phyloP scores from a whole-genome alignment of 2,329 filamentous ascomycete species.

The Tolypocladium pustulatum region DNA sequence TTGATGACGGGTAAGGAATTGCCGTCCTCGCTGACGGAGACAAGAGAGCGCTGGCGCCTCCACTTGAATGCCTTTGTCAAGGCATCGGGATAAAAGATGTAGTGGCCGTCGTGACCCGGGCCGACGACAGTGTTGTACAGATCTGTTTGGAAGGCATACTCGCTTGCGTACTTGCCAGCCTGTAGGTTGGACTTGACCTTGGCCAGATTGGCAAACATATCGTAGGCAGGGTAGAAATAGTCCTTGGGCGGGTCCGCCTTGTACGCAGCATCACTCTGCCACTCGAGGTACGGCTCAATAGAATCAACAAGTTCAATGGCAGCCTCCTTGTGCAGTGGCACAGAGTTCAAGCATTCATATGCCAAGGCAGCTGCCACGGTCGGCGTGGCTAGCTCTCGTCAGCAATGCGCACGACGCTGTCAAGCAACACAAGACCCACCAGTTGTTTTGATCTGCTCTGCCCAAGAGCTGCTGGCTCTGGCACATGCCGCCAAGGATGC shows the following conservation, averaged over 20 bases:
- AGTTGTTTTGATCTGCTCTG: constrained; percentile 2
- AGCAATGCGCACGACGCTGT: neutral
- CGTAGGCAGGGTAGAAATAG: constrained; percentile 37
- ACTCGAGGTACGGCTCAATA: constrained; percentile 31
- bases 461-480: constrained; percentile 5
- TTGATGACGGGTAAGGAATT: constrained; percentile 10
- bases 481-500: constrained; percentile 5
- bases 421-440: neutral
- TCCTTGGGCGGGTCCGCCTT: constrained; percentile 39
- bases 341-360: constrained; percentile 25
- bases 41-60: constrained; percentile 21
- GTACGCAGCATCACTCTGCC: constrained; percentile 36
- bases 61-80: constrained; percentile 6
- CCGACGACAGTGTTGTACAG: constrained; percentile 39
- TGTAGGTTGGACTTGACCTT: constrained; percentile 31
- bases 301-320: constrained; percentile 24
- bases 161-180: constrained; percentile 32
- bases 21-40: constrained; percentile 24
- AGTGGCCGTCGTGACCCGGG: constrained; percentile 54
- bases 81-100: constrained; percentile 19
- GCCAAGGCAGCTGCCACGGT: constrained; percentile 25
- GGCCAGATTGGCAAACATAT: constrained; percentile 35
- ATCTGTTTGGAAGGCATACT: constrained; percentile 44
- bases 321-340: constrained; percentile 24
- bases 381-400: constrained; percentile 10